These are phyloP conservation scores for Aspergillus terreus DNA, from an alignment of 2,329 filamentous ascomycete species.

Conservation along the genomic window DNA sequence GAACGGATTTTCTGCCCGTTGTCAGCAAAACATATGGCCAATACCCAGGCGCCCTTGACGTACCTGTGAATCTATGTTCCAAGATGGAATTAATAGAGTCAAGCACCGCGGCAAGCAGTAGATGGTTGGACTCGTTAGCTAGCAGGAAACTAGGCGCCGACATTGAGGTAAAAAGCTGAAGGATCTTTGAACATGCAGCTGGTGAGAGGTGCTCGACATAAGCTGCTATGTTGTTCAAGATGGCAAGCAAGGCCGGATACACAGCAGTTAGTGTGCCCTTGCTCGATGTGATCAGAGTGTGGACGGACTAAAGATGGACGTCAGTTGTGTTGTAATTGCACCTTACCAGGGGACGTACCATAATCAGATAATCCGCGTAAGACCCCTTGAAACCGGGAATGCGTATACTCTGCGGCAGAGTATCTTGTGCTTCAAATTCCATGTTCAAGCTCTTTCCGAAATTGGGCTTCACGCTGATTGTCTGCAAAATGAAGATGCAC, in stretches of 20 bases:
- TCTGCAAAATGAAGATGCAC: conserved; percentile 96
- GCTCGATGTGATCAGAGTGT: conserved; percentile 83
- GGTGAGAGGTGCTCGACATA: conserved; percentile 74
- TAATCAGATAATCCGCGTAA: conserved; percentile 91
- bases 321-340: background rate
- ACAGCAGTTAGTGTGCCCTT: conserved; percentile 87
- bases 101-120: conserved; percentile 72
- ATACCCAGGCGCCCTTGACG: conserved; percentile 27
- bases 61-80: conserved; percentile 80
- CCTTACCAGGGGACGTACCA: conserved; percentile 46
- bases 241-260: conserved; percentile 84
- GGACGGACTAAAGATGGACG: conserved; percentile 65
- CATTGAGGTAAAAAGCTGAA: conserved; percentile 89
- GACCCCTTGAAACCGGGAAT: conserved; percentile 81
- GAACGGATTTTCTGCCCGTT: conserved; percentile 66
- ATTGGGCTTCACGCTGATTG: conserved; percentile 84
- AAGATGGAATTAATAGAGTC: conserved; percentile 87
- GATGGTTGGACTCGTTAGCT: conserved; percentile 87
- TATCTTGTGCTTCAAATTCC: conserved; percentile 82
- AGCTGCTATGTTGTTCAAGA: conserved; percentile 89
- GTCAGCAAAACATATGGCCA: conserved; percentile 16
- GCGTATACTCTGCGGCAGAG: conserved; percentile 74
- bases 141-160: conserved; percentile 88
- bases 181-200: conserved; percentile 71
- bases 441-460: conserved; percentile 91